These are phyloP conservation scores for Tuber brumale DNA, from an alignment of 495 filamentous ascomycete species.

Conservation along the genomic window DNA sequence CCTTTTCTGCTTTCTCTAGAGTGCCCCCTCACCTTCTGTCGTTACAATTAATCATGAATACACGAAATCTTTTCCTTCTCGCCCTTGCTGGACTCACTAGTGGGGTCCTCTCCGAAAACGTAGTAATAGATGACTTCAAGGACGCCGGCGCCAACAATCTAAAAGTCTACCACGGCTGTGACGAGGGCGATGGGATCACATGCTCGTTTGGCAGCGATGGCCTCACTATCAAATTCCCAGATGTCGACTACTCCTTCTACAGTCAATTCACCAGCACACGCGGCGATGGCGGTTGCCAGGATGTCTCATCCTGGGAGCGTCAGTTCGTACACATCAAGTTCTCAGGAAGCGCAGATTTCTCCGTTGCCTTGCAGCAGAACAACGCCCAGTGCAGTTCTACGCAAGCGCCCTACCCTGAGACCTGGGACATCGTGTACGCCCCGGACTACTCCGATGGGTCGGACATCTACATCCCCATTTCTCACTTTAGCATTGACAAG, in stretches of 20 bases:
- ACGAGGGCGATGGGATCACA: slow-evolving; percentile 53
- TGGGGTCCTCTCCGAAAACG: neutral
- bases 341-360: slow-evolving; percentile 59
- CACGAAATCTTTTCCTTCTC: slow-evolving; percentile 16
- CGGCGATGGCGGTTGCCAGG: slow-evolving; percentile 51
- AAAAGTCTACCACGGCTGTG: slow-evolving; percentile 63
- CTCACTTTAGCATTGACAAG: slow-evolving; percentile 63
- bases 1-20: neutral
- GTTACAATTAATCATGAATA: slow-evolving; percentile 11
- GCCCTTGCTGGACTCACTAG: neutral
- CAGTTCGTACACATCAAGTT: slow-evolving; percentile 65
- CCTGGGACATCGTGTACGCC: slow-evolving; percentile 67
- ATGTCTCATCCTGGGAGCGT: slow-evolving; percentile 52
- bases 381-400: slow-evolving; percentile 55
- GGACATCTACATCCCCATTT: slow-evolving; percentile 67
- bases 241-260: slow-evolving; percentile 65
- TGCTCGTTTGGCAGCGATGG: slow-evolving; percentile 46
- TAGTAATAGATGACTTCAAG: slow-evolving; percentile 63
- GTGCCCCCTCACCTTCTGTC: neutral
- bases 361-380: slow-evolving; percentile 63
- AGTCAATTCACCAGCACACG: slow-evolving; percentile 50
- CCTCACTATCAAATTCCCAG: slow-evolving; percentile 57
- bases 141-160: slow-evolving; percentile 54
- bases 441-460: slow-evolving; percentile 52
- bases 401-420: slow-evolving; percentile 60